Evolutionary conservation across 495 filamentous ascomycete species (phyloP), one percentile per base, ranked within the genome.

Genomic region (Hypoxylon intermedium): DNA sequence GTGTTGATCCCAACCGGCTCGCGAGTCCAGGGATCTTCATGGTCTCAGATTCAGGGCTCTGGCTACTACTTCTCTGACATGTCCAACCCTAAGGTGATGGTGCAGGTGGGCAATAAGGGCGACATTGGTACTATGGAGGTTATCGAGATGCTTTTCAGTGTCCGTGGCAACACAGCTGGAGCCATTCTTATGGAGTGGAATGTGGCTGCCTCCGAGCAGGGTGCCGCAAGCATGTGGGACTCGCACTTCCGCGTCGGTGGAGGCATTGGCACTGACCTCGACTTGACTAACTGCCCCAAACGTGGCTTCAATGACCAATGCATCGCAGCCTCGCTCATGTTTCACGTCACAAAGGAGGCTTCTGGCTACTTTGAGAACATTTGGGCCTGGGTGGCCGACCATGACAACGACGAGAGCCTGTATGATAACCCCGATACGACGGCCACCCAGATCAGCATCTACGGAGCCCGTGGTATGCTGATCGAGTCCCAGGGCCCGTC

Each of bases 311-410:
- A 76, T 19, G 24, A 52, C 0, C 58, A 52, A 2, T 85, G 84
- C 69, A 79, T 74, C 60, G 84, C 80, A 1, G 84, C 86, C 0
- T 85, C 85, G 72, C 73, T 89, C 70, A 74, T 89, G 12, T 67
- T 92, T 23, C 87, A 90, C 56, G 63, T 90, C 16, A 88, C 87
- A 2, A 45, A 74, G 9, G 66, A 76, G 18, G 84, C 78, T 1
- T 83, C 79, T 18, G 81, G 83, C 3, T 88, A 89, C 60, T 73
- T 89, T 28, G 88, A 90, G 65, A 89, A 90, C 69, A 79, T 83
- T 46, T 91, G 88, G 88, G 77, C 82, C 57, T 91, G 88, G 88
- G n/a, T 16, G 0, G 38, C 16, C 7, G 51, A 54, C 30, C 51
- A 54, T 15, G 81, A 87, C 0, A 87, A 90, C 65, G 87, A 90